Evolutionary conservation across 352 stramenopile species (phyloP).

Genomic region (Pythium vanterpoolii): DNA sequence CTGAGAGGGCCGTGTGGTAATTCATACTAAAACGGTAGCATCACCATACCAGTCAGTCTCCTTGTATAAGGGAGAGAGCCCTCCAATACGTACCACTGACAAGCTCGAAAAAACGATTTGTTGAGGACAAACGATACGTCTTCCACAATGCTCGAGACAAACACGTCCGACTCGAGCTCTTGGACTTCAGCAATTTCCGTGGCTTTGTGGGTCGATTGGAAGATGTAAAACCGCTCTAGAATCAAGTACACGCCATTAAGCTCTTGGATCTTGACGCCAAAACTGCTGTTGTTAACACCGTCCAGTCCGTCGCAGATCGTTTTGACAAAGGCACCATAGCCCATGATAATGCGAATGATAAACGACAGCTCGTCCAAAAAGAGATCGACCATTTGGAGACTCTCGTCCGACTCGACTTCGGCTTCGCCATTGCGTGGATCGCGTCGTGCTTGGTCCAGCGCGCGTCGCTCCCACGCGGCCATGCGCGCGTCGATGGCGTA

Average conservation of each 20-base stretch:
- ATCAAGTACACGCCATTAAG: conserved; percentile 78
- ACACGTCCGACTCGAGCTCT: conserved; percentile 60
- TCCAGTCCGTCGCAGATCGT: conserved; percentile 53
- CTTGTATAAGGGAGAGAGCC: not conserved
- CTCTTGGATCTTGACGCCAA: conserved; percentile 67
- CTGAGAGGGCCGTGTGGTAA: conserved; percentile 78
- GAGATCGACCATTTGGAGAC: conserved; percentile 84
- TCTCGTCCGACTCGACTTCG: conserved; percentile 70
- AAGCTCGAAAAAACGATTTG: conserved; percentile 75
- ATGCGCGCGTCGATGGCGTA: conserved; percentile 74
- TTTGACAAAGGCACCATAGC: conserved; percentile 55
- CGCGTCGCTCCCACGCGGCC: conserved; percentile 71
- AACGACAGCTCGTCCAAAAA: conserved; percentile 80
- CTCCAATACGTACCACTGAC: conserved; percentile 54
- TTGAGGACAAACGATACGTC: conserved; percentile 85
- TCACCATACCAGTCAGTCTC: not conserved
- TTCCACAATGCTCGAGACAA: conserved; percentile 78
- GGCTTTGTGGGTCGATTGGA: conserved; percentile 83
- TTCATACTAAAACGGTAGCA: conserved; percentile 42
- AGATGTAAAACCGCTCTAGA: conserved; percentile 82
- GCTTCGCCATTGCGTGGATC: conserved; percentile 28
- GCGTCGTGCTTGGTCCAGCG: conserved; percentile 51
- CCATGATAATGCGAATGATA: conserved; percentile 68
- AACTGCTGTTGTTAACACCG: conserved; percentile 28
- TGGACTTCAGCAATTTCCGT: conserved; percentile 78